Evolutionary conservation across 805 yeast species (phyloP), one percentile per base, ranked within the genome.

Genomic region (Kurtzmaniella fragi): DNA sequence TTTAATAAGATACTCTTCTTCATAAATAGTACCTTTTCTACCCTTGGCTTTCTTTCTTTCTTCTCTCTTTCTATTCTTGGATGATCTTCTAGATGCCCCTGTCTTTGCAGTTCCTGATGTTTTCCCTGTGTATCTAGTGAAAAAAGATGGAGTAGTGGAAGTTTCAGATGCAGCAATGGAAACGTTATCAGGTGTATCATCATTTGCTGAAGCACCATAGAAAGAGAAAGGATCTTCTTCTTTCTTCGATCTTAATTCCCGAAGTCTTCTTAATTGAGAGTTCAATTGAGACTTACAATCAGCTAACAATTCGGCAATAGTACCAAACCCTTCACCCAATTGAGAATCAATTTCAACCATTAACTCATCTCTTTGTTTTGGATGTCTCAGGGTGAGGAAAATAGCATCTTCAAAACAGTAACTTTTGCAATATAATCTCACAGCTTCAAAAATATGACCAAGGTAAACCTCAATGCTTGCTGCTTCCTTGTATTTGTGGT

Each of bases 1-100:
- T 49, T 78, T 79, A 35, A 93, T 82, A 41, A 93, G 75, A 59
- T 93, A 93, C 59, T 93, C 98, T 59, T 93, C 99, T 61, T 93
- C 99, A 54, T 93, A 93, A 15, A 93, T 84, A 5, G 97, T 91
- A 34, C 98, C 98, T 67, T 93, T 93, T 70, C 95, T 88, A 43
- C 99, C 99, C 52, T 95, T 79, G 2, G 99, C 99, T 43, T 80
- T 77, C 67, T 93, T 93, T 53, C 99, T 78, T 57, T 91, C 99
- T 62, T 91, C 97, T 48, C 99, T 78, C 59, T 96, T 85, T 48
- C 82, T 78, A 61, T 93, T 93, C 65, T 93, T 93, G 5, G 95
- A 77, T 0, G 99, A 90, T 54, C 84, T 77, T 61, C 99, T 77
- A 0, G 96, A 82, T 2, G 93, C 97, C 23, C 98, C 97, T 0